Conservation (phyloP, 495 filamentous ascomycete species). For the Darksidea phi region DNA sequence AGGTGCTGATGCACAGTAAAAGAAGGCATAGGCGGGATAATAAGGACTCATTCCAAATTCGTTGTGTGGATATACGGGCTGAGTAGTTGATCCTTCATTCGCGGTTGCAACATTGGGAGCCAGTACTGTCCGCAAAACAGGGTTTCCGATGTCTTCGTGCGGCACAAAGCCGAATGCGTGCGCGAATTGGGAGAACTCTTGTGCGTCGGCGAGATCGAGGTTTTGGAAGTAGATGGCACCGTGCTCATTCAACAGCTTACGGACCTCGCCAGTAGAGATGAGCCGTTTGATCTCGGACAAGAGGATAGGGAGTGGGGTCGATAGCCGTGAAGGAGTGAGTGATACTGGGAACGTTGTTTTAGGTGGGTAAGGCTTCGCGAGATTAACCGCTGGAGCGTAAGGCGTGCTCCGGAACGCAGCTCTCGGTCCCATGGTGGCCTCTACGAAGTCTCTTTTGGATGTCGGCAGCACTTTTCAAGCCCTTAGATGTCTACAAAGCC, state of each 20-base stretch:
- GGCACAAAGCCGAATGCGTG: constrained; percentile 14
- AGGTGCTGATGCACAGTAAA: constrained; percentile 14
- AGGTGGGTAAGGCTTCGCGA: constrained; percentile 10
- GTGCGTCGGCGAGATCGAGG: background rate
- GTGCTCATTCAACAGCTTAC: constrained; percentile 8
- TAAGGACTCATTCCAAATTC: constrained; percentile 23
- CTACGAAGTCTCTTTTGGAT: too few relatives aligned
- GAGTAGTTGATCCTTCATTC: constrained; percentile 21
- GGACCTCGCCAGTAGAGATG: constrained; percentile 1
- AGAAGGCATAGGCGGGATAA: constrained; percentile 19
- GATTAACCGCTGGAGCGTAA: constrained; percentile 9
- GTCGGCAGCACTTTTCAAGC: too few relatives aligned
- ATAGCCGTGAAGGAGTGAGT: background rate
- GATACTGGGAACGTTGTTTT: constrained; percentile 16
- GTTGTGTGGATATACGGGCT: constrained; percentile 26
- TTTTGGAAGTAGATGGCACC: constrained; percentile 21
- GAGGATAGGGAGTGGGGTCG: background rate
- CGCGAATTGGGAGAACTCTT: constrained; percentile 22
- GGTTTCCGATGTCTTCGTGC: constrained; percentile 26
- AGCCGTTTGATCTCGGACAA: constrained; percentile 3
- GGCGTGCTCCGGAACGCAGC: background rate
- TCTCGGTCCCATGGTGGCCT: background rate
- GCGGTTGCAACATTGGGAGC: constrained; percentile 21
- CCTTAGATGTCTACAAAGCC: too few relatives aligned
- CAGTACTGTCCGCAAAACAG: constrained; percentile 9